A percentile compares a stretch with the other conserved stretches of the same genome.
Evolutionary conservation across 2,329 filamentous ascomycete species (phyloP).

Genomic region (Plenodomus biglobosus): DNA sequence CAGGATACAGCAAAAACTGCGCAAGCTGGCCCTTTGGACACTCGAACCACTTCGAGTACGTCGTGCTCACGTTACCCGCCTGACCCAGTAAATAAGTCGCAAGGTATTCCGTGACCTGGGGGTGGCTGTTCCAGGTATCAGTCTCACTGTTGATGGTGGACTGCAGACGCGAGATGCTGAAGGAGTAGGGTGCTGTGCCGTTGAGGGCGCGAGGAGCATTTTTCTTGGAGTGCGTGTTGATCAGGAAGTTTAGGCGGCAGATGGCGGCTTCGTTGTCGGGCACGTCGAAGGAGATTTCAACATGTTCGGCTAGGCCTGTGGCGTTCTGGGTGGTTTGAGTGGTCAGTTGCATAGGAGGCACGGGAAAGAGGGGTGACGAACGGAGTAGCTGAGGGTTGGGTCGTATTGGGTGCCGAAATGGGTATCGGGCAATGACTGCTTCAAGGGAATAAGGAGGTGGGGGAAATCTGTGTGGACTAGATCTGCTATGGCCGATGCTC

Average conservation of each 20-base stretch:
- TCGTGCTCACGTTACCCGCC: not conserved
- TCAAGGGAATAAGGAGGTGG: constrained; percentile 40
- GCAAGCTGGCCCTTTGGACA: constrained; percentile 27
- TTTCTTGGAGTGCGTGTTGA: constrained; percentile 21
- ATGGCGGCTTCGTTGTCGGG: constrained; percentile 23
- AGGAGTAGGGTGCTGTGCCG: constrained; percentile 21
- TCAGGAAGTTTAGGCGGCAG: constrained; percentile 31
- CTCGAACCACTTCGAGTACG: constrained; percentile 15
- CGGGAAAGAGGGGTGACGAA: constrained; percentile 3
- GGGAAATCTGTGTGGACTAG: constrained; percentile 30
- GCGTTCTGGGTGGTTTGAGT: constrained; percentile 13
- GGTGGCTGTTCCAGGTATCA: constrained; percentile 34
- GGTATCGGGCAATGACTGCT: constrained; percentile 18
- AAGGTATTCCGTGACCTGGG: constrained; percentile 11
- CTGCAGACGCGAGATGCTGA: constrained; percentile 29
- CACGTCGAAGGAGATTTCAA: constrained; percentile 39
- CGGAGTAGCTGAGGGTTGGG: constrained; percentile 23
- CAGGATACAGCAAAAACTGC: constrained; percentile 34
- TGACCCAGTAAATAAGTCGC: constrained; percentile 2
- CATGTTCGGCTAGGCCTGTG: constrained; percentile 10
- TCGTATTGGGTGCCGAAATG: constrained; percentile 26
- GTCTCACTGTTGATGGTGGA: constrained; percentile 28
- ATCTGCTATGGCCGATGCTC: constrained; percentile 9
- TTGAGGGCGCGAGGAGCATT: constrained; percentile 23
- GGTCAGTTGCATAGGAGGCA: not conserved